phyloP scores from a whole-genome alignment of 345 rosid species.

The Diplotaxis tenuifolia region DNA sequence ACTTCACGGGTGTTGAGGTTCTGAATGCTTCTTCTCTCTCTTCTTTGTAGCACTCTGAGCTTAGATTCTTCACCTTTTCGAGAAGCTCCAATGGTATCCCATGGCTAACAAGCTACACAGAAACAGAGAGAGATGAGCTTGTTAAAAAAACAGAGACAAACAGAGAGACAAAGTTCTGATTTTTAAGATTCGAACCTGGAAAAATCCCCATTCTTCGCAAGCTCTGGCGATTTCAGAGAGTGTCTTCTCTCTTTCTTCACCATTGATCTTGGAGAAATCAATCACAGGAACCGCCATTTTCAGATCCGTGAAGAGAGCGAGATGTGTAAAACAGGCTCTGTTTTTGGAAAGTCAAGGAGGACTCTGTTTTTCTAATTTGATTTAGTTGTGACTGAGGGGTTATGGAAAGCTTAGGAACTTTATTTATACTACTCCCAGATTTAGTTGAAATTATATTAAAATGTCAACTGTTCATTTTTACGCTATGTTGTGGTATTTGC shows the following conservation, averaged over 20 bases:
- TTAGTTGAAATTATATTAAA: neutral
- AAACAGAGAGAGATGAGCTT: neutral
- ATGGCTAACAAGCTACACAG: slow-evolving; percentile 68
- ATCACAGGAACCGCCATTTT: slow-evolving; percentile 86
- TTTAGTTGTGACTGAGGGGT: slow-evolving; percentile 33
- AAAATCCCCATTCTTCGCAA: slow-evolving; percentile 91
- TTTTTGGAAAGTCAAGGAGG: neutral
- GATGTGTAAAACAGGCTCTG: slow-evolving; percentile 12
- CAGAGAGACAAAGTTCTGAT: neutral
- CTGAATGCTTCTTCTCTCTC: slow-evolving; percentile 76
- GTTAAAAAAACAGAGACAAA: neutral
- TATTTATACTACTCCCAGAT: slow-evolving; percentile 22
- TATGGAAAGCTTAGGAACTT: slow-evolving; percentile 6
- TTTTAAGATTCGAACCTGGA: slow-evolving; percentile 54
- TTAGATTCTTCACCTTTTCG: slow-evolving; percentile 67
- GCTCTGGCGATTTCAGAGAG: slow-evolving; percentile 70
- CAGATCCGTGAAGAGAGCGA: neutral
- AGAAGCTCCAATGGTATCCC: slow-evolving; percentile 70
- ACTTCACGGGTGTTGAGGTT: slow-evolving; percentile 47
- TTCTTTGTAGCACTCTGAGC: slow-evolving; percentile 51
- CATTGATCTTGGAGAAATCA: slow-evolving; percentile 79
- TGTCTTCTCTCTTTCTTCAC: slow-evolving; percentile 59
- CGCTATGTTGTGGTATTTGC: neutral
- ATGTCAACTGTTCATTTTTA: slow-evolving; percentile 27
- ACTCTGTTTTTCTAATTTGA: slow-evolving; percentile 7